Base-by-base conservation (phyloP, 257 asterid genomes). In the Galeopsis tetrahit region DNA sequence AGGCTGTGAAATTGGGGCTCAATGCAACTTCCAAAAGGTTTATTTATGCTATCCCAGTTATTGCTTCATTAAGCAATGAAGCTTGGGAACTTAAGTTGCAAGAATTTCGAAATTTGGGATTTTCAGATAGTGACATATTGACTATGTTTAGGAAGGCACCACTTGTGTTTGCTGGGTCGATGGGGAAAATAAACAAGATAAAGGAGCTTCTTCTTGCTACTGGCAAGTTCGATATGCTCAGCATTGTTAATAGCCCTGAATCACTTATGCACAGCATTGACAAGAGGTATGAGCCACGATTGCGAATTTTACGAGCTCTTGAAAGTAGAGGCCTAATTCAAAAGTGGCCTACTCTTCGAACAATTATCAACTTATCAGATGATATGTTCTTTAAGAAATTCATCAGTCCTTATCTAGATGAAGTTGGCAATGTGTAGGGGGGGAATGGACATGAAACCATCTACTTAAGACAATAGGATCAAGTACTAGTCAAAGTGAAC, bases 251-350 rank as follows among this genome's bases (percentile, higher is more conserved):
- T 3, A 9, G 38, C 2, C 84, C 91, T 0, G 17, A 4, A 7
- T 63, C 77, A 33, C 61, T 86, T 31, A 4, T 14, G 0, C 71
- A 68, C 69, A 83, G 88, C 48, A 9, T 78, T 8, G 83, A 85
- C 49, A 71, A 72, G 69, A 78, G 76, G 65, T 82, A 70, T 52
- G 66, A 68, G n/a, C 90, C 86, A 1, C 63, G 84, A 66, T 10
- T 82, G 3, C 52, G n/a, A 34, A 74, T 77, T 62, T 21, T 77
- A 6, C 39, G 11, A 11, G 15, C 44, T 11, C 21, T 71, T 63
- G 81, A 71, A 31, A 66, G 60, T 34, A 63, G 8, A 51, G 46
- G 69, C 13, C 42, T 79, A 65, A 55, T 78, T 11, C 13, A 35
- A 11, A 11, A 48, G 1, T 74, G 79, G 83, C 70, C 79, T 33